Percentiles rank a stretch among this genome's conserved stretches.
phyloP scores from a whole-genome alignment of 371 early-diverging fungal species.

The Mucor piriformis region DNA sequence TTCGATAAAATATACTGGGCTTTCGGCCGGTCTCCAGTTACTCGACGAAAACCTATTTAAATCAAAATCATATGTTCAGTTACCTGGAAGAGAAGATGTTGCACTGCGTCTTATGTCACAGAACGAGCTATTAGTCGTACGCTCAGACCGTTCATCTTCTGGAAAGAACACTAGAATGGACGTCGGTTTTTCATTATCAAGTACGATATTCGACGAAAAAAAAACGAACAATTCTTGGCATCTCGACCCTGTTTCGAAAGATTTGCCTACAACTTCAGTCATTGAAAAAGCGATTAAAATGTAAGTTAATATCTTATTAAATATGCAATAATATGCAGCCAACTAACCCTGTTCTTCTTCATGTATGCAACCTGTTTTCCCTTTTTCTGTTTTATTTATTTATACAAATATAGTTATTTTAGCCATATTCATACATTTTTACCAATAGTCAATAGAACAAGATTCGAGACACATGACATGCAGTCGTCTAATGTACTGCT shows the following conservation, averaged over 20 bases:
- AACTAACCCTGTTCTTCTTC: background rate
- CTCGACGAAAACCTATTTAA: conserved; percentile 43
- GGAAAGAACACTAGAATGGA: conserved; percentile 33
- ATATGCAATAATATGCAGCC: background rate
- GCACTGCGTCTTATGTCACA: conserved; percentile 43
- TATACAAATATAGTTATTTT: conserved; percentile 50
- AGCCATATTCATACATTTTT: conserved; percentile 58
- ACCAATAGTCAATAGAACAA: conserved; percentile 58
- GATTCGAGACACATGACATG: conserved; percentile 47
- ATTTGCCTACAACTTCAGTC: conserved; percentile 7
- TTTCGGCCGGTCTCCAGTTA: conserved; percentile 44
- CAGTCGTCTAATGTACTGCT: conserved; percentile 40
- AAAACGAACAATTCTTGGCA: background rate
- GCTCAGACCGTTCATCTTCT: conserved; percentile 20
- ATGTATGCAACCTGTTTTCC: background rate
- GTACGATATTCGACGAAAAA: conserved; percentile 34
- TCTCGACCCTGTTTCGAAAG: background rate
- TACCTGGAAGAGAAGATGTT: conserved; percentile 47
- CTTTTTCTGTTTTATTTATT: conserved; percentile 1
- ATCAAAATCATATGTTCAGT: conserved; percentile 32
- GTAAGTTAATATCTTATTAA: conserved; percentile 19
- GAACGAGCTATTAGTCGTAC: conserved; percentile 45
- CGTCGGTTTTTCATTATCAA: conserved; percentile 43
- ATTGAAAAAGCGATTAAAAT: conserved; percentile 22
- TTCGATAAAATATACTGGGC: conserved; percentile 48